Evolutionary conservation across 2,329 filamentous ascomycete genomes (phyloP), one percentile per base, ranked within the genome.

Genomic region (Cryphonectria naterciae): DNA sequence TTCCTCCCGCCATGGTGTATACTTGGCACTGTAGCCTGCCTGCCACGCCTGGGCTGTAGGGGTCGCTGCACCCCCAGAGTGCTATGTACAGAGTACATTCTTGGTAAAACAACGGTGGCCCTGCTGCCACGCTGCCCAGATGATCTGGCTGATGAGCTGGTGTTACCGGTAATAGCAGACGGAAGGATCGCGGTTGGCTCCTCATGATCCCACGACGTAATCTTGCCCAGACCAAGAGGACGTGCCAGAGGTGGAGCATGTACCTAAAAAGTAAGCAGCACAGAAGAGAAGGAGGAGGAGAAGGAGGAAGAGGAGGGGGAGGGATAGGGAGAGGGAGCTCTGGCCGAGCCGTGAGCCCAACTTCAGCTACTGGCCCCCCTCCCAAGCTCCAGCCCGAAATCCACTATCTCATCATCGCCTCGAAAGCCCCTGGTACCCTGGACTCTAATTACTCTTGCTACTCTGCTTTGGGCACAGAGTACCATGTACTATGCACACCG

Each of bases 181-280:
- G 69, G 69, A 68, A 71, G 69, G 66, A 71, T 68, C 35, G 64
- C 66, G 58, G 60, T 65, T 68, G 69, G 69, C 61, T 68, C 66
- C 66, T 64, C n/a, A 22, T 19, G 22, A 61, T 61, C 58, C 58
- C 58, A 61, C 58, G 35, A 58, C 58, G 58, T 61, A 58, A 58
- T 32, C 54, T 58, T 58, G 54, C 52, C 4, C 52, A 56, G 52
- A 32, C 25, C 25, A 2, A 28, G 11, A 11, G 32, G 52, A 28
- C 52, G 52, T 56, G 52, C 54, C 54, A 58, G 28, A 19, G 28
- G 54, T 32, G 54, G 54, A 56, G n/a, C 25, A 32, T 11, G 52
- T 56, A 22, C 19, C 46, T n/a, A n/a, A 56, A 17, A 1, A 28
- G 11, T 56, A 28, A 28, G 52, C 25, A 32, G n/a, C 52, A 15